Base-by-base conservation (phyloP, 176 grass and related monocot species). In the Pontederia paniculata region DNA sequence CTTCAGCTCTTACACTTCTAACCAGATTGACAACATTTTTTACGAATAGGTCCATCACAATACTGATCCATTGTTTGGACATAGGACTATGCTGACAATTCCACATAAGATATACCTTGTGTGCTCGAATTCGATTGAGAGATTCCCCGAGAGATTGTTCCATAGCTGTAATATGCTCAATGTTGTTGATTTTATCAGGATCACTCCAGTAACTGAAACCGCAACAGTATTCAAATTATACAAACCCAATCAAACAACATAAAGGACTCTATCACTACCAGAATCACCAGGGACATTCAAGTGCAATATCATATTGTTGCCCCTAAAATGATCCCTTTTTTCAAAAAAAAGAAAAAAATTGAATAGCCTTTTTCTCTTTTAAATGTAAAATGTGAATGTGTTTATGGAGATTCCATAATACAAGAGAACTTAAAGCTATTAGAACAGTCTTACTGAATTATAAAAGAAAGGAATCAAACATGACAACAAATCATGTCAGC, bases 141-240 rank as follows among this genome's bases (percentile, higher is more conserved):
- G 77, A 84, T 69, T 84, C 77, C 25, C 69, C 77, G 16, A 89
- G 81, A 62, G 86, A 84, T 75, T 84, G 81, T 61, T 89, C 86
- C 86, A 89, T 84, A 45, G 67, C 81, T 76, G 74, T 75, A 52
- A 89, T 89, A 52, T 84, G 74, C 48, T 84, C 74, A 17, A 89
- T 78, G 67, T 89, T 75, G 15, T 78, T 71, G 65, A 89, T 54
- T 52, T 84, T 84, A 46, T 81, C 81, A 2, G 86, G 86, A 48
- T 84, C 58, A 44, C 67, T 74, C 81, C 86, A 89, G 69, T 84
- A 81, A 84, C 86, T 89, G 77, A 75, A 81, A 44, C 10, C 11
- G 59, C 68, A 54, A 66, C 76, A 13, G 55, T 17, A 45, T 3
- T 37, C 3, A 6, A 37, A 37, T 37, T 37, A 37, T 6, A 6